Evolutionary conservation across 495 filamentous ascomycete species (phyloP).

Genomic region (Gamarada debralockiae): DNA sequence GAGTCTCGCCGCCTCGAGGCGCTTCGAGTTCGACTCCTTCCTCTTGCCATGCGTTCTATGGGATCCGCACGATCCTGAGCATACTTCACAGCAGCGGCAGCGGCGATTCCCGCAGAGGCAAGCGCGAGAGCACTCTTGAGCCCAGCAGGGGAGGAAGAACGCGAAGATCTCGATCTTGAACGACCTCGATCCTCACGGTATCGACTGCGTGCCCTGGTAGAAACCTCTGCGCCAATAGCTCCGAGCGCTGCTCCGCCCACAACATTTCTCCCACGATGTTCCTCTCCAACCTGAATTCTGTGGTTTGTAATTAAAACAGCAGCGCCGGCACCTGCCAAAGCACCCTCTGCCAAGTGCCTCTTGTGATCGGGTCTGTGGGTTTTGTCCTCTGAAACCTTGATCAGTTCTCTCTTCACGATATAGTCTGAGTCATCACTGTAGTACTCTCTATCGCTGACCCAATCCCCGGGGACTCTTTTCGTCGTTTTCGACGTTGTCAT

Average conservation of each 20-base stretch:
- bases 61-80: slow-evolving; percentile 66
- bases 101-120: no score
- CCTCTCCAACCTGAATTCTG: slow-evolving; percentile 51
- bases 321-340: slow-evolving; percentile 71
- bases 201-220: slow-evolving; percentile 64
- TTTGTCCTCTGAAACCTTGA: no score
- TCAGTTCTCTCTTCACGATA: no score
- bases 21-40: slow-evolving; percentile 63
- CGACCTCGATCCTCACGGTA: slow-evolving; percentile 53
- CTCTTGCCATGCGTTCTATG: slow-evolving; percentile 59
- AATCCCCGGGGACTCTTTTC: no score
- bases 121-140: slow-evolving; percentile 67
- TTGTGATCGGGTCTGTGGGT: slow-evolving; percentile 48
- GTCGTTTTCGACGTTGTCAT: no score
- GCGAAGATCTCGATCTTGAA: slow-evolving; percentile 39
- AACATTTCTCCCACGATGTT: slow-evolving; percentile 64
- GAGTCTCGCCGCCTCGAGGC: slow-evolving; percentile 41
- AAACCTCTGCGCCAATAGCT: slow-evolving; percentile 77
- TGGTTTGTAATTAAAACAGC: slow-evolving; percentile 71
- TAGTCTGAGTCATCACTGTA: no score
- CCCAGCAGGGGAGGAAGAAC: slow-evolving; percentile 38
- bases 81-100: slow-evolving; percentile 77
- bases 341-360: slow-evolving; percentile 81
- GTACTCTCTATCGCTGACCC: no score
- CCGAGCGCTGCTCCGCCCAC: slow-evolving; percentile 79